These are phyloP conservation scores for Chrysanthemum makinoi DNA, from an alignment of 129 eudicot genomes.

Conservation along the genomic window DNA sequence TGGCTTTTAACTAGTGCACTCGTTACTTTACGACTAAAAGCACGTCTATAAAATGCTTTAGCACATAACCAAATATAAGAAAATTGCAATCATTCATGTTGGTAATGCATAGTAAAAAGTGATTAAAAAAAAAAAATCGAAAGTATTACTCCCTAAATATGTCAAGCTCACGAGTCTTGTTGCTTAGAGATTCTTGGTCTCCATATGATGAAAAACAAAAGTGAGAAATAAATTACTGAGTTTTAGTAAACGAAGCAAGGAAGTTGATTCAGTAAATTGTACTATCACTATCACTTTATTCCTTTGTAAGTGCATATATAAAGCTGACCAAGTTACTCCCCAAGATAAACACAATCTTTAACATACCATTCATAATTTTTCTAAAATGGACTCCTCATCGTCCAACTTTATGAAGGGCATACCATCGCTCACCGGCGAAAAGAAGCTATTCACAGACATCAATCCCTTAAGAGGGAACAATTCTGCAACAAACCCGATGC, in stretches of 20 bases:
- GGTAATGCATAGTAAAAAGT: not conserved
- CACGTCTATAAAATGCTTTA: too few relatives aligned
- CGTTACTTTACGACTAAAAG: not conserved
- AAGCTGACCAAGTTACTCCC: not conserved
- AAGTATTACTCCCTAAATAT: not conserved
- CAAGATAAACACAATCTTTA: constrained; percentile 5
- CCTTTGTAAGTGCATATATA: constrained; percentile 29
- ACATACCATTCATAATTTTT: not conserved
- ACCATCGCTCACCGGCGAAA: constrained; percentile 27
- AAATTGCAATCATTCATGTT: not conserved
- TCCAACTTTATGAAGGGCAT: constrained; percentile 22
- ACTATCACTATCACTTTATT: constrained; percentile 36
- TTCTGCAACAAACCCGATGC: constrained; percentile 6
- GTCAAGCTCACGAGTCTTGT: constrained; percentile 16
- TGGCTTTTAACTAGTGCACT: not conserved
- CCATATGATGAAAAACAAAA: constrained; percentile 17
- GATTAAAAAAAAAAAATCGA: not conserved
- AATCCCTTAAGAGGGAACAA: not conserved
- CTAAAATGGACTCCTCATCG: constrained; percentile 25
- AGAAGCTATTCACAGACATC: constrained; percentile 9
- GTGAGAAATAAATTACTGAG: constrained; percentile 2
- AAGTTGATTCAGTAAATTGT: constrained; percentile 39
- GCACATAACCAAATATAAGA: too few relatives aligned
- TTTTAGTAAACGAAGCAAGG: constrained; percentile 46
- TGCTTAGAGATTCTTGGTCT: constrained; percentile 26